Evolutionary conservation across 345 rosid species (phyloP).

Genomic region (Eucalyptus coolabah): DNA sequence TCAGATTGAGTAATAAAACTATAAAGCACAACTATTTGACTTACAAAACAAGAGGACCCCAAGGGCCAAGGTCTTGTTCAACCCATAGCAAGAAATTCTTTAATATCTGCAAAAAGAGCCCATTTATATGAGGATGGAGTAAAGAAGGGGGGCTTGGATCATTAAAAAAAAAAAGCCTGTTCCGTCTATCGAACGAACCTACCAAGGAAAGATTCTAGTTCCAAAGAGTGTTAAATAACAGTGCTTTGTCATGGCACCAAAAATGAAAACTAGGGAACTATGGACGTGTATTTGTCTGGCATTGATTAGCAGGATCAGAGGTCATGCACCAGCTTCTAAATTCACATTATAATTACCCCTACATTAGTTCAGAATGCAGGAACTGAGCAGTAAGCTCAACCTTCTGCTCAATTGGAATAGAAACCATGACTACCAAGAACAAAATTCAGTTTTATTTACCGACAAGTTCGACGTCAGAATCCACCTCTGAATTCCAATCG

Average conservation of each 20-base stretch:
- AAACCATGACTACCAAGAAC: neutral
- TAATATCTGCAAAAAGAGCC: slow-evolving; percentile 45
- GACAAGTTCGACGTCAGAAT: neutral
- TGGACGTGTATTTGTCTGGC: neutral
- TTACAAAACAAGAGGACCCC: slow-evolving; percentile 98
- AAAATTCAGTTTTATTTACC: neutral
- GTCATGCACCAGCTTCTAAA: neutral
- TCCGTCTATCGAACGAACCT: neutral
- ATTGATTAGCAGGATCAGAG: neutral
- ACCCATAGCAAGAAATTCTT: slow-evolving; percentile 96
- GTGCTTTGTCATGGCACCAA: neutral
- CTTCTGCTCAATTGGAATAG: neutral
- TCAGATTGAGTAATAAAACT: neutral
- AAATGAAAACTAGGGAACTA: neutral
- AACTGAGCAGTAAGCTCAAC: neutral
- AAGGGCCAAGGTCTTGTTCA: slow-evolving; percentile 83
- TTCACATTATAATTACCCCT: neutral
- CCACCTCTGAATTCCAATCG: neutral
- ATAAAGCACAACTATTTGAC: slow-evolving; percentile 5
- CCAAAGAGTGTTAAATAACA: neutral
- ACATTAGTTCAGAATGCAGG: neutral
- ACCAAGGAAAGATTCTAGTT: neutral
- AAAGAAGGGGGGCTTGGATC: neutral
- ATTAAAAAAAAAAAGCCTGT: neutral
- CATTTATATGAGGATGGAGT: neutral